Evolutionary conservation across 768 basidiomycete species (phyloP).

Genomic region (Melanogaster broomeanus): DNA sequence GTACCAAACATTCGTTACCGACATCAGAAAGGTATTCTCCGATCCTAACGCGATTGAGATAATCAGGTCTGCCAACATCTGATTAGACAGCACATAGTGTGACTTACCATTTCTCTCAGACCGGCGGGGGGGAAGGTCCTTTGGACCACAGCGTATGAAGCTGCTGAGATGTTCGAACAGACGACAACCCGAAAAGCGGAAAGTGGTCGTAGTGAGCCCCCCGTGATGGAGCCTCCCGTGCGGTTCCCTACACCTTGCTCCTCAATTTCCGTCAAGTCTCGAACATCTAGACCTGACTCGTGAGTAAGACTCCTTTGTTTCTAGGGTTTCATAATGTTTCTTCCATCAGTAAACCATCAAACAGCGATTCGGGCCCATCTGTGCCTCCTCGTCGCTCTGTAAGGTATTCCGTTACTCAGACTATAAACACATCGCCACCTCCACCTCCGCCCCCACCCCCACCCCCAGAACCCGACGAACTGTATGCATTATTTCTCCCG

Average conservation of each 20-base stretch:
- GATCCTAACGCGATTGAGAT: background rate
- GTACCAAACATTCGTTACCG: constrained; percentile 22
- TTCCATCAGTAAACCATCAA: constrained; percentile 9
- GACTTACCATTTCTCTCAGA: constrained; percentile 12
- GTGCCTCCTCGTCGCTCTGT: constrained; percentile 35
- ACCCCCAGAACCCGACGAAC: constrained; percentile 56
- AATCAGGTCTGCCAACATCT: constrained; percentile 14
- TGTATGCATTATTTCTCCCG: constrained; percentile 42
- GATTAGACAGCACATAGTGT: background rate
- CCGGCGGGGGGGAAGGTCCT: constrained; percentile 9
- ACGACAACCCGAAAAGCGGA: constrained; percentile 1
- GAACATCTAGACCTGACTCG: constrained; percentile 9
- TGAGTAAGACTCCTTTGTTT: constrained; percentile 8
- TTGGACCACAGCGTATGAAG: constrained; percentile 9
- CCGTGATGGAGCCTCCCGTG: background rate
- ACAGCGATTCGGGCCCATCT: constrained; percentile 6
- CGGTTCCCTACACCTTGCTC: constrained; percentile 21
- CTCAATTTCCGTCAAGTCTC: constrained; percentile 16
- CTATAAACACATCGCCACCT: constrained; percentile 14
- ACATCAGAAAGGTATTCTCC: constrained; percentile 8
- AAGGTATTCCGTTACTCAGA: constrained; percentile 33
- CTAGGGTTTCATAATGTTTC: constrained; percentile 1
- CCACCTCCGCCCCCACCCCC: constrained; percentile 34
- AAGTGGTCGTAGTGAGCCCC: background rate
- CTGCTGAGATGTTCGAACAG: constrained; percentile 18